Base-by-base conservation (phyloP, 2,329 filamentous ascomycete species). In the Tolypocladium amazonense region DNA sequence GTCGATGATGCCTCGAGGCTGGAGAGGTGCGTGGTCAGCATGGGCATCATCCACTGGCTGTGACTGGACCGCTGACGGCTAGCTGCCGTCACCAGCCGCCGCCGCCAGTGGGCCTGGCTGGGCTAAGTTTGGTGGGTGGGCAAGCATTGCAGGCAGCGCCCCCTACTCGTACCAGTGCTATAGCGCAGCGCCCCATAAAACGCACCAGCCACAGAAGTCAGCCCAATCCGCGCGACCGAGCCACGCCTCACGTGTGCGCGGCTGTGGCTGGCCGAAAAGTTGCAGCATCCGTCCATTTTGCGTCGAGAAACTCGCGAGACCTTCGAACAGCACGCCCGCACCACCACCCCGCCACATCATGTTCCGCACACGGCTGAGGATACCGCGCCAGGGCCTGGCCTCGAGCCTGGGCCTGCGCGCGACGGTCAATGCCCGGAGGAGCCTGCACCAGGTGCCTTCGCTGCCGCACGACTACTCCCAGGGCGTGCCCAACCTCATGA, bases 401-500 rank as follows among this genome's bases (percentile, higher is more conserved):
- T 64, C 73, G 61, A 70, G 67, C 66, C 69, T 69, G 57, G 71
- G 68, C 66, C 65, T 69, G 64, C 68, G 70, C 68, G 72, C 75
- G 56, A 64, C 67, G 67, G 62, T 67, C 69, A 67, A 67, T 63
- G 64, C 66, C 61, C 65, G 73, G 58, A 76, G 81, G 63, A 74
- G 75, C 56, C 64, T 80, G 56, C 81, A 85, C 67, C 62, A 71
- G 50, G 69, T 84, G 30, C 79, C 80, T n/a, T 57, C 67, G 43
- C 74, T 84, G 63, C 67, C 66, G 39, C 76, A 81, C 59, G 70
- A 79, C 65, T 80, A 75, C 74, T 71, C 72, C 57, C 61, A 79
- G 53, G 82, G 80, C 61, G 79, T 96, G 7, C 82, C 85, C n/a
- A 84, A 85, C 18, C 80, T 97, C 62, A 79, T 96, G 70, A 86